Conservation (phyloP, 805 yeast genomes). For the Myxozyma melibiosi region DNA sequence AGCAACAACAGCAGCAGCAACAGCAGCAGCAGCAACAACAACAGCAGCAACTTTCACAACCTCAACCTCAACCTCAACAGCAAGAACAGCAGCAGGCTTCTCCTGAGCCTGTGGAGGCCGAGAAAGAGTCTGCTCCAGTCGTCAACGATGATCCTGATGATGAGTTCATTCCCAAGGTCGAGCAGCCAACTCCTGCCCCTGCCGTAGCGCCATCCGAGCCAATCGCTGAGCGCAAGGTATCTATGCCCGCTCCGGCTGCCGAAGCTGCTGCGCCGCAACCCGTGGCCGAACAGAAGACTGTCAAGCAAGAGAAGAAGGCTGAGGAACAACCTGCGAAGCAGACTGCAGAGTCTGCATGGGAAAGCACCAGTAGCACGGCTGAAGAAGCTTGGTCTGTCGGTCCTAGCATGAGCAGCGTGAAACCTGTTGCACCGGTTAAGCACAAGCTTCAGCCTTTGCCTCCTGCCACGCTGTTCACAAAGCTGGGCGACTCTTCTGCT, state of each 20-base stretch:
- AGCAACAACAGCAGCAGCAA: neutral
- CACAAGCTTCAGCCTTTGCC: constrained; percentile 29
- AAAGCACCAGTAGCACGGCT: neutral
- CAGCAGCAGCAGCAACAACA: neutral
- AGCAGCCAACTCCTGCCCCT: neutral
- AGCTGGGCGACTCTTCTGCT: constrained; percentile 5
- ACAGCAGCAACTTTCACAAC: too few species aligned
- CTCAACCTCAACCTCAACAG: too few species aligned
- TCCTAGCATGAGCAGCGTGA: neutral
- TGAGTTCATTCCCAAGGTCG: neutral
- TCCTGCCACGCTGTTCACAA: constrained; percentile 14
- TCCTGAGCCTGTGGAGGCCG: neutral
- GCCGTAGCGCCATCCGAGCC: neutral
- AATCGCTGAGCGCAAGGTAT: neutral
- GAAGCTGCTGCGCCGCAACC: neutral
- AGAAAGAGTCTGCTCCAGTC: too few species aligned
- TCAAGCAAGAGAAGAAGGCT: neutral
- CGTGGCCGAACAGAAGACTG: neutral
- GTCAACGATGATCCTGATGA: neutral
- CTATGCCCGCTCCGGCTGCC: neutral
- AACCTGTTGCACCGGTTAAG: constrained; percentile 9
- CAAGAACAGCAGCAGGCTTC: neutral
- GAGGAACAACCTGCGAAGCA: constrained; percentile 1
- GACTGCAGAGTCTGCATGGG: neutral
- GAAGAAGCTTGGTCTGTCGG: constrained; percentile 3